phyloP scores from a whole-genome alignment of 176 grass and related monocot species.

The Triticum aestivum region DNA sequence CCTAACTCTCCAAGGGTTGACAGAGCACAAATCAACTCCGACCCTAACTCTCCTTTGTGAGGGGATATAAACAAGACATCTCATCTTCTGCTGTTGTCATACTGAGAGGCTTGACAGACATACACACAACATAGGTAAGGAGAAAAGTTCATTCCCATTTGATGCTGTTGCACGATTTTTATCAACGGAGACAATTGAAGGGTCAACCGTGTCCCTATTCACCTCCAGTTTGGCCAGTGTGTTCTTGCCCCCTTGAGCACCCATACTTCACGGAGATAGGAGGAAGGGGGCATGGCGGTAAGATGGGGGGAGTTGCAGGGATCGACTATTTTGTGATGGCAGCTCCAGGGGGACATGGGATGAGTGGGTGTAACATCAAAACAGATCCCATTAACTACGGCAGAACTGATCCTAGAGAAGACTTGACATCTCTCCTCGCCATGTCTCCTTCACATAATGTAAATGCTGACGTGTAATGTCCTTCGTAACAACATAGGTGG shows the following conservation, averaged over 20 bases:
- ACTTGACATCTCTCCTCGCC: neutral
- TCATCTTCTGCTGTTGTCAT: neutral
- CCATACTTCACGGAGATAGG: neutral
- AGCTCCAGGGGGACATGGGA: neutral
- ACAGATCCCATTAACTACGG: neutral
- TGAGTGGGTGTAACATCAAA: neutral
- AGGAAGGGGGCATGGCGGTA: neutral
- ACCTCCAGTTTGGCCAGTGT: neutral
- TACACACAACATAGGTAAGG: neutral
- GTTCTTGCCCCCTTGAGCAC: neutral
- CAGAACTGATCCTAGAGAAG: neutral
- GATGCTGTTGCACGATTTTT: neutral
- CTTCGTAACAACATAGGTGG: neutral
- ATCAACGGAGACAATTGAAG: neutral
- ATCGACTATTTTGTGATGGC: neutral
- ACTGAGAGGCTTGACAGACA: neutral
- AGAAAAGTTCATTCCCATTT: neutral
- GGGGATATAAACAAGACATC: neutral
- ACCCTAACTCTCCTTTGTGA: neutral
- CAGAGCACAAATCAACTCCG: conserved; percentile 3
- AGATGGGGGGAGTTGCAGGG: neutral
- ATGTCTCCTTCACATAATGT: neutral
- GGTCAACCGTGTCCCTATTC: neutral
- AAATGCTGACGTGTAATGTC: neutral
- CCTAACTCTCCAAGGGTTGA: neutral